phyloP scores from a whole-genome alignment of 2,329 filamentous ascomycete species.

The Colletotrichum somersetense region DNA sequence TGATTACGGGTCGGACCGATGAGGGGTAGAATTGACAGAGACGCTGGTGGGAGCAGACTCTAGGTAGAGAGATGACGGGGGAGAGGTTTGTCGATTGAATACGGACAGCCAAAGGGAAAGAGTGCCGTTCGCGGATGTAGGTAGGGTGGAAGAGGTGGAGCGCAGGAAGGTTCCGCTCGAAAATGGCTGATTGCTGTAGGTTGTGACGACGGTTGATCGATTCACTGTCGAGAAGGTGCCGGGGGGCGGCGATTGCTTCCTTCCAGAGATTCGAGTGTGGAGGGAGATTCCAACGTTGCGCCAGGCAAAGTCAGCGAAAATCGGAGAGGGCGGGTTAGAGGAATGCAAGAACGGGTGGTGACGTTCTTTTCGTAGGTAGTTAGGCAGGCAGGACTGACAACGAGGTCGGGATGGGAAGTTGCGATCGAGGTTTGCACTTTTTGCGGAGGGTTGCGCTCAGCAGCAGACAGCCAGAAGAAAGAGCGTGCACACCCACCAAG shows the following conservation, averaged over 20 bases:
- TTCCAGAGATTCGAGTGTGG: conserved; percentile 41
- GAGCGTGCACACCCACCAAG: conserved; percentile 6
- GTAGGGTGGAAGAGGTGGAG: conserved; percentile 30
- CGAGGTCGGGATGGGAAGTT: conserved; percentile 34
- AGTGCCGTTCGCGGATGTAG: conserved; percentile 26
- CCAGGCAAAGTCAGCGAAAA: conserved; percentile 53
- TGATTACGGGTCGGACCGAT: conserved; percentile 27
- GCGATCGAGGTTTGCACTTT: conserved; percentile 37
- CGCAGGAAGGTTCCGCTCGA: conserved; percentile 41
- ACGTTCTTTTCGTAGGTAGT: conserved; percentile 24
- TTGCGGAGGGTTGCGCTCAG: conserved; percentile 38
- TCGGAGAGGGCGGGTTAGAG: conserved; percentile 29
- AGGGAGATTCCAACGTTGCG: conserved; percentile 50
- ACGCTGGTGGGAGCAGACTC: conserved; percentile 22
- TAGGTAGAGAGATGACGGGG: conserved; percentile 22
- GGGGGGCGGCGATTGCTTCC: conserved; percentile 48
- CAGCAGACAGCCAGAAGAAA: conserved; percentile 3
- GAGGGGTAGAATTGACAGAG: conserved; percentile 30
- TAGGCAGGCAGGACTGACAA: neutral
- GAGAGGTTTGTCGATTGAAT: conserved; percentile 10
- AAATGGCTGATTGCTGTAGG: conserved; percentile 19
- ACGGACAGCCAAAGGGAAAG: conserved; percentile 8
- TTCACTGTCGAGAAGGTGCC: conserved; percentile 43
- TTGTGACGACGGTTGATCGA: conserved; percentile 31
- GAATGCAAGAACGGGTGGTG: conserved; percentile 15